Evolutionary conservation across 257 asterid species (phyloP).

Genomic region (Ilex asprella): DNA sequence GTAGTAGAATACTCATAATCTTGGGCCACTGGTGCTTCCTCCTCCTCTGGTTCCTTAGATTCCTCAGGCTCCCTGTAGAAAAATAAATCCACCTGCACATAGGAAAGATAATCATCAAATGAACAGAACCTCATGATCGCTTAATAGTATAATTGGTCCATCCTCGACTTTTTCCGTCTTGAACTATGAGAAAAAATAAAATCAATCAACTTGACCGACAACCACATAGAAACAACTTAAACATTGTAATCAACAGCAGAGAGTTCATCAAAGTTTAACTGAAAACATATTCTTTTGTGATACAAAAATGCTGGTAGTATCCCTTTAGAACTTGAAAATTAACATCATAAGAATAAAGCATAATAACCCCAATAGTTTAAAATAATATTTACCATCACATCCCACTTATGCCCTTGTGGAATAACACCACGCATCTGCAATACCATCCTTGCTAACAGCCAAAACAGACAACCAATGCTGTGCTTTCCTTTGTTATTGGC

Average conservation of each 20-base stretch:
- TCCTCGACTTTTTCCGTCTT: no score
- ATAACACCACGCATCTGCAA: conserved; percentile 36
- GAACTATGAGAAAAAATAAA: no score
- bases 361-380: no score
- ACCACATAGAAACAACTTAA: no score
- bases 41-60: conserved; percentile 26
- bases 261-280: no score
- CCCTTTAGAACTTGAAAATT: no score
- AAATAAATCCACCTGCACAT: conserved; percentile 30
- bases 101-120: background rate
- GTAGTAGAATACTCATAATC: conserved; percentile 16
- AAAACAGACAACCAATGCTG: conserved; percentile 37
- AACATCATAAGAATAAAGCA: no score
- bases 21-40: conserved; percentile 17
- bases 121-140: background rate
- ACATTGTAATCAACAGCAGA: no score
- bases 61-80: conserved; percentile 41
- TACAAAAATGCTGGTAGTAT: no score
- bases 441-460: conserved; percentile 37
- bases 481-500: conserved; percentile 37
- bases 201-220: no score
- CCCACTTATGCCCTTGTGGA: conserved; percentile 37
- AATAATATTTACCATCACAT: conserved; percentile 25
- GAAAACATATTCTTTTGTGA: no score
- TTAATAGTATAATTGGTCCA: background rate